These are phyloP conservation scores for Dianthus caryophyllus DNA, from an alignment of 148 eudicot species.

Conservation along the genomic window DNA sequence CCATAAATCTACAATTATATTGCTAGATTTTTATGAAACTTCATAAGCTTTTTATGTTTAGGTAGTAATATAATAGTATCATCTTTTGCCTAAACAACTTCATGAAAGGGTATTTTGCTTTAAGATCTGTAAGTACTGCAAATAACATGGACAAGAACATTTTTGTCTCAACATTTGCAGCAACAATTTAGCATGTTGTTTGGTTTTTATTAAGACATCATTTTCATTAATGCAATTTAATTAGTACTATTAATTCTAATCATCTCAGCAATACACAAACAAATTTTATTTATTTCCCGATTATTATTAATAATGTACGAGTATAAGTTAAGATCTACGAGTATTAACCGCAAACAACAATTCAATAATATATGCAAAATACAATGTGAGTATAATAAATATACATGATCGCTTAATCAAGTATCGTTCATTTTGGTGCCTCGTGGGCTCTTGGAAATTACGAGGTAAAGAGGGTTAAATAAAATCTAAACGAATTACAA, in stretches of 20 bases:
- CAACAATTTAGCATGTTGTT: conserved; percentile 9
- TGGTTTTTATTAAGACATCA: conserved; percentile 16
- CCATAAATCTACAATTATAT: neutral
- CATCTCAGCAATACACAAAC: too few species aligned
- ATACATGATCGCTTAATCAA: too few species aligned
- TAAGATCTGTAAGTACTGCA: conserved; percentile 21
- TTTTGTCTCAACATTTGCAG: conserved; percentile 10
- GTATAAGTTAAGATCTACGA: too few species aligned
- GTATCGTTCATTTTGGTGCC: too few species aligned
- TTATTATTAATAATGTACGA: too few species aligned
- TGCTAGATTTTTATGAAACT: conserved; percentile 7
- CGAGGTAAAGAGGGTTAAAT: too few species aligned
- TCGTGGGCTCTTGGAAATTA: too few species aligned
- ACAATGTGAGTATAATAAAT: too few species aligned
- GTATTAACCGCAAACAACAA: too few species aligned
- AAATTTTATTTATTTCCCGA: too few species aligned
- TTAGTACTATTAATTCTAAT: neutral
- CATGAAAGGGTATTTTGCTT: conserved; percentile 5
- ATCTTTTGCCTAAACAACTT: neutral
- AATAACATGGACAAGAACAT: conserved; percentile 2
- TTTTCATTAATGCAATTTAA: conserved; percentile 3
- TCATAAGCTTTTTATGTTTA: neutral
- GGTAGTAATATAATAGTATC: neutral
- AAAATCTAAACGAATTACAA: too few species aligned
- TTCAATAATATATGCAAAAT: too few species aligned